These are phyloP conservation scores for Tilletia setariae DNA, from an alignment of 1,284 basidiomycete species.

Conservation along the genomic window DNA sequence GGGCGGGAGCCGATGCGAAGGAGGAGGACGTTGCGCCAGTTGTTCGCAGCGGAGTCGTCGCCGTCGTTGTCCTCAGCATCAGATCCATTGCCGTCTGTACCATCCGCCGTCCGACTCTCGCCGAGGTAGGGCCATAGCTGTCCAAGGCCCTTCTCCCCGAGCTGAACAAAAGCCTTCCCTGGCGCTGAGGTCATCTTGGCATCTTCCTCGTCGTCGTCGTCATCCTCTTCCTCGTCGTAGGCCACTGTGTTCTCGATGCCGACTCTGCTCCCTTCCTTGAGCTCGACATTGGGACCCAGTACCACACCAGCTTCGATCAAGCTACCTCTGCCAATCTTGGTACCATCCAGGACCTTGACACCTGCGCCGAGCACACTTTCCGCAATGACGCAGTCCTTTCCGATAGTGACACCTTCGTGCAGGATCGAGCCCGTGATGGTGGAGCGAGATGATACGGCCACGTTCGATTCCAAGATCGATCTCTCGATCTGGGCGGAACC, in stretches of 20 bases:
- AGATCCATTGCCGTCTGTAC: conserved; percentile 16
- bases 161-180: conserved; percentile 12
- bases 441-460: conserved; percentile 62
- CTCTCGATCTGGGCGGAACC: conserved; percentile 66
- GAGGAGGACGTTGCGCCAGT: conserved; percentile 9
- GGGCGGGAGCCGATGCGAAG: conserved; percentile 4
- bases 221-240: conserved; percentile 34
- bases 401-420: conserved; percentile 54
- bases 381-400: conserved; percentile 70
- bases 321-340: conserved; percentile 58
- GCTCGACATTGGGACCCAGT: conserved; percentile 57
- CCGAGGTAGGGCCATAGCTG: conserved; percentile 45
- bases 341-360: conserved; percentile 69
- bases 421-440: conserved; percentile 38
- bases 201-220: conserved; percentile 30
- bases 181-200: conserved; percentile 21
- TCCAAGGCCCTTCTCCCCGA: conserved; percentile 33
- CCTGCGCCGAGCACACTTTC: conserved; percentile 66
- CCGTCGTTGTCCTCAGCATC: conserved; percentile 8
- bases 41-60: neutral
- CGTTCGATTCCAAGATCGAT: conserved; percentile 73
- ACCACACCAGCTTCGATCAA: conserved; percentile 31
- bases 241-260: conserved; percentile 53
- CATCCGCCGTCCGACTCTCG: conserved; percentile 18
- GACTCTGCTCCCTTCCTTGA: conserved; percentile 73